Conservation (phyloP, 805 yeast species). For the Saccharomyces mikatae region DNA sequence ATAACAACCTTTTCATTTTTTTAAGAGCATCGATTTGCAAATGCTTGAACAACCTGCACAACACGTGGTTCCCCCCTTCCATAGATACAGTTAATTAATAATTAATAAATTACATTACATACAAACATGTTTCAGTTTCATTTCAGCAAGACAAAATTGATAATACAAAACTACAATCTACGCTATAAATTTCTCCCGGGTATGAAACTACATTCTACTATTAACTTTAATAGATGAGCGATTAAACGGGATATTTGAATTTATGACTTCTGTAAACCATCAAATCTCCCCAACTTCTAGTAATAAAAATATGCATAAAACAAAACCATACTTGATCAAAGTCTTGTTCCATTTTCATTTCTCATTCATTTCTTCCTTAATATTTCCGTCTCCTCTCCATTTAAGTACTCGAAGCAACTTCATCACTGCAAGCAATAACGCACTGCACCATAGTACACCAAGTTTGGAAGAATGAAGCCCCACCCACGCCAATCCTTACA, state of each 20-base stretch:
- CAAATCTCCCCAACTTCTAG: conserved; percentile 5
- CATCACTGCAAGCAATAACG: background rate
- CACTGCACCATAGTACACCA: background rate
- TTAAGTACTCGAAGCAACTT: background rate
- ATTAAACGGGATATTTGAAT: conserved; percentile 32
- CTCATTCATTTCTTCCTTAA: background rate
- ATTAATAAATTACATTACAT: background rate
- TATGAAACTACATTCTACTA: conserved; percentile 36
- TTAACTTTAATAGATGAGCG: conserved; percentile 33
- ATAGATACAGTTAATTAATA: background rate
- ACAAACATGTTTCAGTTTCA: background rate
- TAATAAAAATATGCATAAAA: conserved; percentile 4
- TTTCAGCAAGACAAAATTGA: background rate
- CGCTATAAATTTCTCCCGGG: conserved; percentile 28
- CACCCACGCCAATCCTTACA: background rate
- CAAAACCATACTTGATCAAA: background rate
- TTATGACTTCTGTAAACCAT: conserved; percentile 20
- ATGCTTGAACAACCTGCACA: background rate
- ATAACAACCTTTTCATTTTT: background rate
- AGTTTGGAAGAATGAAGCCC: background rate
- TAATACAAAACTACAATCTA: background rate
- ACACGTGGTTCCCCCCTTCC: background rate
- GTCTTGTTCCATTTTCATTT: background rate
- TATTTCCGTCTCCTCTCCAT: background rate
- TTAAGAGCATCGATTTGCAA: background rate